Conservation (phyloP, 257 asterid species). For the Schizonepeta tenuifolia region DNA sequence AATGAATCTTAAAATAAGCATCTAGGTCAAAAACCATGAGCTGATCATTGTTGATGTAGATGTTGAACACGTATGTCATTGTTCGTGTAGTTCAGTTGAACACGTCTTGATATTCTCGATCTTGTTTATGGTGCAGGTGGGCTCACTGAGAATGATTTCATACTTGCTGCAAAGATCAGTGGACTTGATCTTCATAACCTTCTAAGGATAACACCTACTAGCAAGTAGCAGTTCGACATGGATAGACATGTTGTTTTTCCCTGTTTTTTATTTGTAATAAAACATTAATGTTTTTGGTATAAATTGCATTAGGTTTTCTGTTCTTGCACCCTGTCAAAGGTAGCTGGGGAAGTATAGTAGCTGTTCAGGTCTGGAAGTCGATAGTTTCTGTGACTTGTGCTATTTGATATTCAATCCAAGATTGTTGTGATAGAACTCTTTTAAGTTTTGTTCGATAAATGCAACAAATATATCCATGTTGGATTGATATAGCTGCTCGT, state of each 20-base stretch:
- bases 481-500: background rate
- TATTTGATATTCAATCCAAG: background rate
- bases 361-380: background rate
- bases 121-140: constrained; percentile 62
- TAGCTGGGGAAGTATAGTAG: background rate
- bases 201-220: constrained; percentile 66
- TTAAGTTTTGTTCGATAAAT: background rate
- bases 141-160: constrained; percentile 91
- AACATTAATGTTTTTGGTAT: background rate
- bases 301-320: background rate
- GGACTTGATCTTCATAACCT: constrained; percentile 69
- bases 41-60: background rate
- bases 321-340: background rate
- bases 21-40: background rate
- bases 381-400: background rate
- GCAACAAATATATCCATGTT: background rate
- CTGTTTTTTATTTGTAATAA: background rate
- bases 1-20: background rate
- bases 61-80: background rate
- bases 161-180: constrained; percentile 84
- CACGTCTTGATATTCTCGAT: background rate
- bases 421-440: background rate
- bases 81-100: background rate
- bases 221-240: constrained; percentile 26
- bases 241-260: background rate